Conservation (phyloP, 805 yeast genomes). For the Candida chilensis region DNA sequence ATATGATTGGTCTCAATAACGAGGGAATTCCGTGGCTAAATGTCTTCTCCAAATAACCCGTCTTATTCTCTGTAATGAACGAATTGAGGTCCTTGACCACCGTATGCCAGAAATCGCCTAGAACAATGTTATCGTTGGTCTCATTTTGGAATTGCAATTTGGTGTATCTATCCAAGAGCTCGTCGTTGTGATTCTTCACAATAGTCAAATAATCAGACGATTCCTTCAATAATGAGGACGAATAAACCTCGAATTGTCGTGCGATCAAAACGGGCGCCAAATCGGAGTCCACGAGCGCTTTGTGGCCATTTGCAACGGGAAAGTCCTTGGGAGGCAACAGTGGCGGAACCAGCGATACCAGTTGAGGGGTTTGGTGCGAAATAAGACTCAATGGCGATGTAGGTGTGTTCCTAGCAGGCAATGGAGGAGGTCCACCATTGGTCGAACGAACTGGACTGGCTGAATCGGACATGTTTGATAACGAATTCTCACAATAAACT, state of each 20-base stretch:
- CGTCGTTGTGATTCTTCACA: not conserved
- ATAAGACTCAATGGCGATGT: no score
- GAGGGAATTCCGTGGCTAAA: not conserved
- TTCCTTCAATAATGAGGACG: conserved; percentile 16
- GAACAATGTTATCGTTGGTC: not conserved
- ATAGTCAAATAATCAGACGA: conserved; percentile 13
- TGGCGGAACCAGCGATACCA: conserved; percentile 1
- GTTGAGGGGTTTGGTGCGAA: no score
- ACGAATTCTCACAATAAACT: no score
- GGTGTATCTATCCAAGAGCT: no score
- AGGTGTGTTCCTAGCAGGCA: no score
- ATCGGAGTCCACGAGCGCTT: conserved; percentile 6
- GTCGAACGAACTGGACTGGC: not conserved
- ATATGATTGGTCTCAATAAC: not conserved
- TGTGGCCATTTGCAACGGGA: not conserved
- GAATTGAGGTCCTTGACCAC: not conserved
- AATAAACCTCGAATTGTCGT: conserved; percentile 15
- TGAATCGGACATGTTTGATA: no score
- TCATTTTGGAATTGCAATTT: not conserved
- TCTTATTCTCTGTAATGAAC: not conserved
- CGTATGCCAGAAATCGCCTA: not conserved
- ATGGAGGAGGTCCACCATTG: not conserved
- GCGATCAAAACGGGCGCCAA: conserved; percentile 12
- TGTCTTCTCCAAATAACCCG: not conserved
- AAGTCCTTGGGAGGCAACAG: conserved; percentile 2